Percentiles rank a stretch among this genome's conserved stretches.
phyloP scores from a whole-genome alignment of 1,284 basidiomycete species.

The Pterulicium gracile region DNA sequence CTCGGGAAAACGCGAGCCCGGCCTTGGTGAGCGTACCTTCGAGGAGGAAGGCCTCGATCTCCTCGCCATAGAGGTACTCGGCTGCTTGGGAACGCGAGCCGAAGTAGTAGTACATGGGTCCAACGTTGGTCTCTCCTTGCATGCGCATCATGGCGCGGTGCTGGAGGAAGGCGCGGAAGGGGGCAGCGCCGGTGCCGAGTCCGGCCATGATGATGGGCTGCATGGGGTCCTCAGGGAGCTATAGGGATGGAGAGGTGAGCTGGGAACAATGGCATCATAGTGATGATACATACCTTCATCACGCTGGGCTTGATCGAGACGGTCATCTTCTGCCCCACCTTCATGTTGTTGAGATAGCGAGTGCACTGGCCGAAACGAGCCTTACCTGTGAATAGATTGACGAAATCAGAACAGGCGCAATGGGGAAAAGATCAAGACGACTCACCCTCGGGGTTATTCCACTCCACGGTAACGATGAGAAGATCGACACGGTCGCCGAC shows the following conservation, averaged over 20 bases:
- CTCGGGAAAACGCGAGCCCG: conserved; percentile 95
- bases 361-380: conserved; percentile 93
- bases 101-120: conserved; percentile 96
- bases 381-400: conserved; percentile 43
- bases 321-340: conserved; percentile 86
- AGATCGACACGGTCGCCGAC: conserved; percentile 93
- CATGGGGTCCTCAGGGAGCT: conserved; percentile 75
- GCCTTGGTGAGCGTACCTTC: conserved; percentile 82
- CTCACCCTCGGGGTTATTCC: conserved; percentile 78
- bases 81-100: conserved; percentile 91
- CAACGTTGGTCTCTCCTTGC: conserved; percentile 65
- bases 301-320: conserved; percentile 98
- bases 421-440: too few species aligned
- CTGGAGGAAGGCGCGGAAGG: conserved; percentile 97
- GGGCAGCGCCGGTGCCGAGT: conserved; percentile 94
- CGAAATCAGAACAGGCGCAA: conserved; percentile 5
- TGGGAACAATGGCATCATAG: conserved; percentile 5
- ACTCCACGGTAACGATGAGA: conserved; percentile 94
- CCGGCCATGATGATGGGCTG: conserved; percentile 99
- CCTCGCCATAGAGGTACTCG: conserved; percentile 95
- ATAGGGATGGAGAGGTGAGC: too few species aligned
- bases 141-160: conserved; percentile 76
- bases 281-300: conserved; percentile 70
- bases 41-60: conserved; percentile 75
- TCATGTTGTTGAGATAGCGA: conserved; percentile 80